Evolutionary conservation across 148 eudicot genomes (phyloP).

Genomic region (Dysphania ambrosioides): DNA sequence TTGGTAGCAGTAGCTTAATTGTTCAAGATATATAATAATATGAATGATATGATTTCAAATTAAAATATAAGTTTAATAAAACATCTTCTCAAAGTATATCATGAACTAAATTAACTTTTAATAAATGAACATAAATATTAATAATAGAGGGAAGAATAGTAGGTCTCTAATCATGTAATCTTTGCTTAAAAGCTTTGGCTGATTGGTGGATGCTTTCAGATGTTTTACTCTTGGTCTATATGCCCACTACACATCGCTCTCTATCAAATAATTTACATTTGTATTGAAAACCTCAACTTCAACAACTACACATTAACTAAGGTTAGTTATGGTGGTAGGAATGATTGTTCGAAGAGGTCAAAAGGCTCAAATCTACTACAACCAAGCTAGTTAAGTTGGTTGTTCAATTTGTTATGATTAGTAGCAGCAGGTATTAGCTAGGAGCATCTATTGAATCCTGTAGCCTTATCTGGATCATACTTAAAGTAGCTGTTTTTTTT

Average conservation of each 20-base stretch:
- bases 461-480: too few species aligned
- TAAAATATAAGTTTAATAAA: too few species aligned
- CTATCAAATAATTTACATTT: conserved; percentile 9
- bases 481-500: too few species aligned
- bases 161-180: conserved; percentile 30
- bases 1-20: too few species aligned
- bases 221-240: conserved; percentile 15
- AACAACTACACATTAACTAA: conserved; percentile 4
- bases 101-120: too few species aligned
- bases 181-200: conserved; percentile 34
- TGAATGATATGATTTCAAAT: too few species aligned
- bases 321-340: conserved; percentile 32
- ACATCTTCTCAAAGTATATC: too few species aligned
- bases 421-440: background rate
- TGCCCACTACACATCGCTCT: background rate
- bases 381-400: conserved; percentile 7
- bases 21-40: too few species aligned
- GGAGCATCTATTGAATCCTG: background rate
- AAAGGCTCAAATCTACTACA: conserved; percentile 25
- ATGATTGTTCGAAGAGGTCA: conserved; percentile 19
- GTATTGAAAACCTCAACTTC: conserved; percentile 21
- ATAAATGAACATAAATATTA: background rate
- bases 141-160: background rate
- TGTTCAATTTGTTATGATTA: background rate
- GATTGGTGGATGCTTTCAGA: conserved; percentile 26